Evolutionary conservation across 1,284 basidiomycete genomes (phyloP), one percentile per base, ranked within the genome.

Genomic region (Ceratobasidium papillatum): DNA sequence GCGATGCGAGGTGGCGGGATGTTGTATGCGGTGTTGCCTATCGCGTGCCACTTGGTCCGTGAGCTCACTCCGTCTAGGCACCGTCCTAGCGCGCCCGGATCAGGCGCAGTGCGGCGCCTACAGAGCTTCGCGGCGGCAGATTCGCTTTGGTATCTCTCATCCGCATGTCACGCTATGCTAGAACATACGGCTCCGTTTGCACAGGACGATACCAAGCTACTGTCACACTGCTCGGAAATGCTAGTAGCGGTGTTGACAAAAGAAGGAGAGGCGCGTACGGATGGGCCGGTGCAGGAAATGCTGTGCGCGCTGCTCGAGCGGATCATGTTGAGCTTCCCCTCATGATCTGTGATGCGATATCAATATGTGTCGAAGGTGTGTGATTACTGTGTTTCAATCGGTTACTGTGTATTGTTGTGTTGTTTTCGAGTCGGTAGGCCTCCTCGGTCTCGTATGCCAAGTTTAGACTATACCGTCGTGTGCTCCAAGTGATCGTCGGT

Each of bases 271-370:
- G 51, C 65, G 64, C 49, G 34, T 34, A 9, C 41, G 7, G 38
- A 30, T 22, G 41, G 58, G 12, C 38, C 54, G 68, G 43, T 59
- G 9, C 68, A 41, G 3, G 56, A 61, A 30, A 59, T 71, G 68
- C 54, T 71, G 30, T 43, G 68, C 41, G 68, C 68, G 27, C 36
- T 71, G 5, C 54, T 71, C n/a, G 68, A 71, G 54, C 68, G 68
- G 68, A 71, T 71, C 68, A 59, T 71, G 56, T 38, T 71, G 14
- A 22, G 68, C 41, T 41, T 71, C 65, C 61, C 61, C 27, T 63
- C 61, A 22, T 63, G 61, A 63, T 43, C 3, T 58, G 56, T 47
- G 45, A 47, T 56, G 30, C 5, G 54, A 7, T 25, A 4, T 19
- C 11, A 49, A 49, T 11, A 17, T 49, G 47, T 22, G 8, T 49